A percentile compares a stretch with the other conserved stretches of the same genome.
Evolutionary conservation across 495 filamentous ascomycete genomes (phyloP).

Genomic region (Bacidia rubella): DNA sequence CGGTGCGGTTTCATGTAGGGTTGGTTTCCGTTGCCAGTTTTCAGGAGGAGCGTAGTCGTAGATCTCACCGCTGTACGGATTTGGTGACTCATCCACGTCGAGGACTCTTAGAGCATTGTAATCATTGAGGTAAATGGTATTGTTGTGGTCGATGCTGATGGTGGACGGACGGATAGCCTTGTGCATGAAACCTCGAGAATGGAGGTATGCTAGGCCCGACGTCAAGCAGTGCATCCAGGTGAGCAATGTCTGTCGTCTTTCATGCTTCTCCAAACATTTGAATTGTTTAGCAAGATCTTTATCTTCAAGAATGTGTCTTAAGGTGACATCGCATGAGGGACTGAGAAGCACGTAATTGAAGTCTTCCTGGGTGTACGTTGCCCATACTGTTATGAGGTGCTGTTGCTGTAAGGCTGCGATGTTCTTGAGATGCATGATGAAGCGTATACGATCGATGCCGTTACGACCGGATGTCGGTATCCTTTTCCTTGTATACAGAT

Average conservation of each 20-base stretch:
- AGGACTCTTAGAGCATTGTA: conserved; percentile 49
- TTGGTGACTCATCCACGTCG: conserved; percentile 44
- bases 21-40: conserved; percentile 40
- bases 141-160: conserved; percentile 57
- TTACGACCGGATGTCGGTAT: conserved; percentile 45
- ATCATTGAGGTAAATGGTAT: conserved; percentile 62
- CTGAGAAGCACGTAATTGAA: conserved; percentile 66
- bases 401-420: conserved; percentile 59
- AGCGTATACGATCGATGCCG: conserved; percentile 28
- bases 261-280: conserved; percentile 58
- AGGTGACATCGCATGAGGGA: conserved; percentile 58
- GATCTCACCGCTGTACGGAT: conserved; percentile 35
- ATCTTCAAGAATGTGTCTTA: conserved; percentile 57
- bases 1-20: conserved; percentile 23
- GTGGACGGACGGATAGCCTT: conserved; percentile 75
- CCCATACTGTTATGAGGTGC: conserved; percentile 70
- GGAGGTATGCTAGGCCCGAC: conserved; percentile 63
- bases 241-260: conserved; percentile 54
- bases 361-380: conserved; percentile 63
- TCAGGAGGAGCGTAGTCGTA: conserved; percentile 88
- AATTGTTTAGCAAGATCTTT: conserved; percentile 45
- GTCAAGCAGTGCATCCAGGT: conserved; percentile 83
- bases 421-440: conserved; percentile 52
- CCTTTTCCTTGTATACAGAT: conserved; percentile 56
- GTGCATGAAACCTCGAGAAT: conserved; percentile 58